A percentile compares a stretch with the other conserved stretches of the same genome.
Evolutionary conservation across 169 alveolate species (phyloP).

Genomic region (Eimeria acervulina): DNA sequence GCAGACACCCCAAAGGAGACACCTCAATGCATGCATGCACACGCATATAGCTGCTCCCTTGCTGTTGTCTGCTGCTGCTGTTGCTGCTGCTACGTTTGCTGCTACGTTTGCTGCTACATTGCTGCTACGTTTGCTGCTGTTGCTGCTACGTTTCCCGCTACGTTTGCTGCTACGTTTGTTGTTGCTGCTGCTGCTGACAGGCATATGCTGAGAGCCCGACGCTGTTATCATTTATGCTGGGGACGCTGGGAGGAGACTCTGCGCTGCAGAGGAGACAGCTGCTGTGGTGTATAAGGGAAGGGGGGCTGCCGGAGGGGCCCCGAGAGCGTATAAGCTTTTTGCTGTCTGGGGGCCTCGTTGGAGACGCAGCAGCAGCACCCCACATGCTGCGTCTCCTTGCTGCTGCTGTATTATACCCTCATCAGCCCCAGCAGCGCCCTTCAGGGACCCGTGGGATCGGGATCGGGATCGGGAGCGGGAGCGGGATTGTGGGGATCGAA

Average conservation of each 20-base stretch:
- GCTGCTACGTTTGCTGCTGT: too few relatives aligned
- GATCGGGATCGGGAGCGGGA: too few relatives aligned
- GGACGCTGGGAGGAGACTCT: background rate
- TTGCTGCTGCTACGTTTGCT: too few relatives aligned
- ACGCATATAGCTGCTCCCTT: background rate
- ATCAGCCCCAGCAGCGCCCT: background rate
- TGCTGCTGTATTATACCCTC: constrained; percentile 16
- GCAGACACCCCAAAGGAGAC: too few relatives aligned
- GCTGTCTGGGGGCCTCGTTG: background rate
- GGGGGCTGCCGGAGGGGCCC: constrained; percentile 15
- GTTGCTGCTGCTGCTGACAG: background rate
- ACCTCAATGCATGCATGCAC: background rate
- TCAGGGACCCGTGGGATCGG: background rate
- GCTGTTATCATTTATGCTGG: constrained; percentile 28
- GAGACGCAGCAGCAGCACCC: background rate
- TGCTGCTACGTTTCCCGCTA: too few relatives aligned
- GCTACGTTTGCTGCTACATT: too few relatives aligned
- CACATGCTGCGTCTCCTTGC: constrained; percentile 36
- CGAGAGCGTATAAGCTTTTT: background rate
- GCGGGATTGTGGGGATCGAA: background rate
- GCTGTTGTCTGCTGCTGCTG: constrained; percentile 7
- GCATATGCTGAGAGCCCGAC: constrained; percentile 42
- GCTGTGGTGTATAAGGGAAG: background rate
- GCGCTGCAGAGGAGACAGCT: background rate
- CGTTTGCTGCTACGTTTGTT: background rate